A percentile compares a stretch with the other conserved stretches of the same genome.
Evolutionary conservation across 176 grass and related monocot species (phyloP).

Genomic region (Eragrostis curvula): DNA sequence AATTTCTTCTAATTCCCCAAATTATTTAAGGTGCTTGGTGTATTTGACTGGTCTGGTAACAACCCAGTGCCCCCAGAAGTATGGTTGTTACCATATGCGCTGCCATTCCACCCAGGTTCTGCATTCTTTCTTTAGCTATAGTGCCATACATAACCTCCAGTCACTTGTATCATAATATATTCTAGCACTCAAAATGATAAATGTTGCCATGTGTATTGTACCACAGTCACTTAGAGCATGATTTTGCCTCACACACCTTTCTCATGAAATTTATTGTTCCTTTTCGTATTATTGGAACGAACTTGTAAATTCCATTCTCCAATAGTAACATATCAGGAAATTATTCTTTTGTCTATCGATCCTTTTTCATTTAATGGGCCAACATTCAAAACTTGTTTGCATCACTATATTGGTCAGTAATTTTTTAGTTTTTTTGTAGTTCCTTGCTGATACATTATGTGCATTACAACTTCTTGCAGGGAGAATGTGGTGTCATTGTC

Average conservation of each 20-base stretch:
- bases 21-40: constrained; percentile 81
- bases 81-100: constrained; percentile 85
- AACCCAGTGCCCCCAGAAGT: constrained; percentile 93
- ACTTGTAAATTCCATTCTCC: neutral
- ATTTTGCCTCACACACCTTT: neutral
- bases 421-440: constrained; percentile 10
- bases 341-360: neutral
- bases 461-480: constrained; percentile 39
- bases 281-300: neutral
- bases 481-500: constrained; percentile 96
- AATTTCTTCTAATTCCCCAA: constrained; percentile 36
- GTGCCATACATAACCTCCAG: neutral
- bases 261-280: neutral
- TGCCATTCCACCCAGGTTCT: constrained; percentile 91
- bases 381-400: neutral
- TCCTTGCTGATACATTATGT: constrained; percentile 8
- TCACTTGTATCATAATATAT: neutral
- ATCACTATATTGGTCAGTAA: neutral
- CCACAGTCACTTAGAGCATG: neutral
- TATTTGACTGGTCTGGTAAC: constrained; percentile 98
- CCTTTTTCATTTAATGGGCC: neutral
- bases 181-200: neutral
- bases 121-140: neutral
- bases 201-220: constrained; percentile 1
- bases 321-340: neutral